Conservation (phyloP, 352 stramenopile genomes). For the Phytopythium montanum region DNA sequence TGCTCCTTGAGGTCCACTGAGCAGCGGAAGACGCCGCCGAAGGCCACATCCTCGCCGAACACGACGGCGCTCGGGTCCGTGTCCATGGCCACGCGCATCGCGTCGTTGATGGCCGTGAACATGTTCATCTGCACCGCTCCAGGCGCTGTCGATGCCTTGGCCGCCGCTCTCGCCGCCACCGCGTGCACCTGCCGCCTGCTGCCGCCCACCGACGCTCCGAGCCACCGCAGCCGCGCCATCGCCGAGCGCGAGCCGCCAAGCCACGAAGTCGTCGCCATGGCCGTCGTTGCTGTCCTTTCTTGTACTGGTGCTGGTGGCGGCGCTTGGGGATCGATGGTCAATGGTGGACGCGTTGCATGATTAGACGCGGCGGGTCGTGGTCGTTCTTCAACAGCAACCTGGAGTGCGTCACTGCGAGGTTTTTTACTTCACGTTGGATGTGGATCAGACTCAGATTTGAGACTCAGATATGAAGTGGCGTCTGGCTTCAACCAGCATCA, state of each 20-base stretch:
- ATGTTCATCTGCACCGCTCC: conserved; percentile 87
- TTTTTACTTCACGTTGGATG: background rate
- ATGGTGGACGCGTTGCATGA: background rate
- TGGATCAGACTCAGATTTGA: background rate
- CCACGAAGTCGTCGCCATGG: background rate
- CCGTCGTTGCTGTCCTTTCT: background rate
- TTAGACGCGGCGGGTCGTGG: background rate
- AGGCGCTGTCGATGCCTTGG: conserved; percentile 15
- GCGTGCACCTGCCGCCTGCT: background rate
- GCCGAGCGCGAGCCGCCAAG: background rate
- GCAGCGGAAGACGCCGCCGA: conserved; percentile 98
- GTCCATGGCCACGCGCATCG: conserved; percentile 84
- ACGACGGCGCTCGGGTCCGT: conserved; percentile 90
- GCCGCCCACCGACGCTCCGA: background rate
- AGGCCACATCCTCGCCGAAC: conserved; percentile 98
- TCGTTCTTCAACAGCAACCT: conserved; percentile 5
- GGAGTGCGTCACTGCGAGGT: background rate
- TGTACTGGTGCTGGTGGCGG: background rate
- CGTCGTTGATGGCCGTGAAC: conserved; percentile 92
- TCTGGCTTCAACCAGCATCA: background rate
- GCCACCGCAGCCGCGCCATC: background rate
- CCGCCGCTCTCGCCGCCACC: background rate
- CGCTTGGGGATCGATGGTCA: background rate
- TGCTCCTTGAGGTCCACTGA: conserved; percentile 91
- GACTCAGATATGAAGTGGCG: background rate